Evolutionary conservation across 176 grass and related monocot genomes (phyloP), one percentile per base, ranked within the genome.

Genomic region (Canna indica): DNA sequence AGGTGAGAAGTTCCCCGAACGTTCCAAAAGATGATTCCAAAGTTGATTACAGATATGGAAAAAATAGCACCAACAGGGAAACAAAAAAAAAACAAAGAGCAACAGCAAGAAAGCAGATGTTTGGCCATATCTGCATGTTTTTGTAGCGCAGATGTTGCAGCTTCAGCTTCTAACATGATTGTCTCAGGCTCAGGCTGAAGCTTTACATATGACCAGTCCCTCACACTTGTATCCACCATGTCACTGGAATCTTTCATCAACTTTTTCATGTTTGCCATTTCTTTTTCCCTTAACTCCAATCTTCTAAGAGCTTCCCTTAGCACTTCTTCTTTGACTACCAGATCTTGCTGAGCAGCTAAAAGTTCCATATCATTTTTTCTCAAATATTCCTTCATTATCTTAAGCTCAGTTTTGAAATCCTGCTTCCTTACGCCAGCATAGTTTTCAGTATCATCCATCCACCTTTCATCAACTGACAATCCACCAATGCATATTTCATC

Each of bases 241-340:
- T 29, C 72, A 72, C 65, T 64, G 15, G 71, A 46, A 62, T 83
- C 73, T 66, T 20, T 69, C 25, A 39, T 32, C 66, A 83, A 60
- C 34, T 59, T 38, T 62, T 85, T 69, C 69, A 80, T 71, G 24
- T 80, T 71, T 8, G 36, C 47, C 81, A 83, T 53, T 75, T 83
- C 87, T 66, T 71, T 82, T 24, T 80, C 83, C 59, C 59, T 74
- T 6, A 63, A 30, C 77, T 72, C 52, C 71, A 42, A 75, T 77
- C 74, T 90, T 57, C 29, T 36, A 59, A 75, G 33, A 32, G 75
- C 77, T 41, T 77, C 80, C 38, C 65, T 83, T 33, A 85, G 74
- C 83, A 83, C 83, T 83, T 75, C 70, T 60, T 90, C 80, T 83
- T 90, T 90, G 25, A 62, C 73, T 17, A 76, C 41, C 48, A 90